phyloP scores from a whole-genome alignment of 768 basidiomycete genomes.

The Symmetrospora coprosmae region DNA sequence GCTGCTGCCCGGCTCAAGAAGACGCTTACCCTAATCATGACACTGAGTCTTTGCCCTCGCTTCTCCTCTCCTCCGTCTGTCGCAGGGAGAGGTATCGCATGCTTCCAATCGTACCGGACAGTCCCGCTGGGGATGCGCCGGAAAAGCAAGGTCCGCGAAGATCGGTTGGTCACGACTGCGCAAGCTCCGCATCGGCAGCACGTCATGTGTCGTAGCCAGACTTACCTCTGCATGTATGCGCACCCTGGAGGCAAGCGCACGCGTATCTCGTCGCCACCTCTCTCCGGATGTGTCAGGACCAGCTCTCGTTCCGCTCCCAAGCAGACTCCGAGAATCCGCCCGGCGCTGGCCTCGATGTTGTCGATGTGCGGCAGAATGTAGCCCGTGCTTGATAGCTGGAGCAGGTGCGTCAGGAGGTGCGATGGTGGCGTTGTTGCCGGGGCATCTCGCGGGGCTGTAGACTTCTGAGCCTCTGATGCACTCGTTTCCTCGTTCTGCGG shows the following conservation, averaged over 20 bases:
- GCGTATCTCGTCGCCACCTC: conserved; percentile 33
- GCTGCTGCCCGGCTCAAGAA: no score
- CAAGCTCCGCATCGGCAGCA: no score
- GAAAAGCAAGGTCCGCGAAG: background rate
- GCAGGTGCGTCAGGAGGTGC: conserved; percentile 35
- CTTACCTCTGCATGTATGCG: conserved; percentile 39
- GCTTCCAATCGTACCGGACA: conserved; percentile 38
- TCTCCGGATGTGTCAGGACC: conserved; percentile 30
- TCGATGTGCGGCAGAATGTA: conserved; percentile 40
- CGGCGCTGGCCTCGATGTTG: conserved; percentile 39
- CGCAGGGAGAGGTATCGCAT: conserved; percentile 36
- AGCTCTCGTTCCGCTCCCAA: conserved; percentile 37
- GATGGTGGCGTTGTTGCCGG: background rate
- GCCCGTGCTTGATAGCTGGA: conserved; percentile 39
- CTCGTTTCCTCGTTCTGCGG: background rate
- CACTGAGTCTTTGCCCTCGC: conserved; percentile 37
- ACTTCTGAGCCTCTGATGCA: background rate
- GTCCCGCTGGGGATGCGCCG: conserved; percentile 34
- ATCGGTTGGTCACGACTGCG: background rate
- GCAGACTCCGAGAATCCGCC: conserved; percentile 37
- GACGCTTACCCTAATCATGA: conserved; percentile 39
- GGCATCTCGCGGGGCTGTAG: background rate
- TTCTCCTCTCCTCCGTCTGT: conserved; percentile 32
- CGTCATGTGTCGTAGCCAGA: no score
- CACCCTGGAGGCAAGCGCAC: conserved; percentile 36